Base-by-base conservation (phyloP, 306 rosid genomes). In the Cajanus cajan region DNA sequence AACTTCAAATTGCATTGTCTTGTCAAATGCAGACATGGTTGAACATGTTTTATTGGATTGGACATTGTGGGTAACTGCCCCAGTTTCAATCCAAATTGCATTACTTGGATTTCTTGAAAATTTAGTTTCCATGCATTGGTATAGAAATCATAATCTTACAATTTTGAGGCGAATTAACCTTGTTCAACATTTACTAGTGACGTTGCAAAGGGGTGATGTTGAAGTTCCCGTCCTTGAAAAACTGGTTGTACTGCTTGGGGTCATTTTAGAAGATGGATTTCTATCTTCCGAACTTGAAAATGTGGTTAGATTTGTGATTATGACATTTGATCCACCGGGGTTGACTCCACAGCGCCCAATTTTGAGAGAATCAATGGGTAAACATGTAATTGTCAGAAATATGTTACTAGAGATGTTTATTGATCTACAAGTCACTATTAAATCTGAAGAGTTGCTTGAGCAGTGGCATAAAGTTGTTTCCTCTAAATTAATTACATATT, bases 91-190 rank as follows among this genome's bases (percentile, higher is more conserved):
- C 71, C 99, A 96, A 82, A 96, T 96, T 88, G 81, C 99, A 21
- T 95, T 96, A 44, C 91, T 96, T 76, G 96, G 98, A 54, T 96
- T 96, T 82, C 93, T 96, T 70, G 99, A 93, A 87, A 97, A 96
- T 88, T 86, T 96, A 76, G 99, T 96, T 82, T 96, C 99, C 78
- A 96, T 96, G 99, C 99, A 96, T 82, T 91, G 99, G 99, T 96
- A 96, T 82, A 86, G 99, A 78, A 87, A 88, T 70, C 99, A 96
- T 73, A 96, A 96, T 84, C 99, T 96, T 80, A 96, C 98, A 12
- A 76, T 96, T 83, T 90, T 96, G 82, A 92, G 99, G 67, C 86
- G 91, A 71, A 93, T 96, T 66, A 88, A 93, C 82, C 99, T 96
- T 83, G 99, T 96, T 72, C 98, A 96, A 79, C 99, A 96, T 88